A percentile compares a stretch with the other conserved stretches of the same genome.
phyloP scores from a whole-genome alignment of 805 yeast genomes.

The Cyberlindnera sargentensis region DNA sequence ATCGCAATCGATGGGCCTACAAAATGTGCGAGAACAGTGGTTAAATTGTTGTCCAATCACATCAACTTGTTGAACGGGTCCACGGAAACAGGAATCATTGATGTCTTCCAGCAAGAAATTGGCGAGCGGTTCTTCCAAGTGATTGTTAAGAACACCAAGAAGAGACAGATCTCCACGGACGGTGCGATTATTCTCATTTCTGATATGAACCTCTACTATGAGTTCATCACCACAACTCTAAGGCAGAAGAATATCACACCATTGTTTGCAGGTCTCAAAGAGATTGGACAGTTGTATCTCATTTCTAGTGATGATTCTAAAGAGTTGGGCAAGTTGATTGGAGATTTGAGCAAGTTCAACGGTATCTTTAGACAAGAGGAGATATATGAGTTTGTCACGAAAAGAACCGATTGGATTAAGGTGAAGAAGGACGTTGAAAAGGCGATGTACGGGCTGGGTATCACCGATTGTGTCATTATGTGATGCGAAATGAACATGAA shows the following conservation, averaged over 20 bases:
- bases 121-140: conserved; percentile 79
- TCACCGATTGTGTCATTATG: conserved; percentile 65
- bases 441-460: conserved; percentile 87
- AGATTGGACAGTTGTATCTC: conserved; percentile 77
- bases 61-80: conserved; percentile 68
- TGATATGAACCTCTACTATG: conserved; percentile 74
- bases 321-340: conserved; percentile 74
- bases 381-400: conserved; percentile 83
- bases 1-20: conserved; percentile 41
- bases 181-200: conserved; percentile 82
- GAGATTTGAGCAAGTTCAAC: conserved; percentile 78
- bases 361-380: conserved; percentile 92
- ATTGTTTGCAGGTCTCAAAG: conserved; percentile 71
- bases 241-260: conserved; percentile 66
- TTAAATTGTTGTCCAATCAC: conserved; percentile 60
- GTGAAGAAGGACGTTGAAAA: conserved; percentile 80
- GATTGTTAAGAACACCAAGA: conserved; percentile 70
- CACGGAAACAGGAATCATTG: conserved; percentile 82
- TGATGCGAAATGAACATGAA: conserved; percentile 20
- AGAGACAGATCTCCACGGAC: conserved; percentile 60
- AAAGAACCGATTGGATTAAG: conserved; percentile 79
- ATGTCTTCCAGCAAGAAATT: conserved; percentile 89
- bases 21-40: conserved; percentile 55
- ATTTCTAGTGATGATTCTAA: conserved; percentile 70
- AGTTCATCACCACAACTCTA: conserved; percentile 53